Evolutionary conservation across 1,139 yeast genomes (phyloP).

Genomic region (Zygotorulaspora mrakii): DNA sequence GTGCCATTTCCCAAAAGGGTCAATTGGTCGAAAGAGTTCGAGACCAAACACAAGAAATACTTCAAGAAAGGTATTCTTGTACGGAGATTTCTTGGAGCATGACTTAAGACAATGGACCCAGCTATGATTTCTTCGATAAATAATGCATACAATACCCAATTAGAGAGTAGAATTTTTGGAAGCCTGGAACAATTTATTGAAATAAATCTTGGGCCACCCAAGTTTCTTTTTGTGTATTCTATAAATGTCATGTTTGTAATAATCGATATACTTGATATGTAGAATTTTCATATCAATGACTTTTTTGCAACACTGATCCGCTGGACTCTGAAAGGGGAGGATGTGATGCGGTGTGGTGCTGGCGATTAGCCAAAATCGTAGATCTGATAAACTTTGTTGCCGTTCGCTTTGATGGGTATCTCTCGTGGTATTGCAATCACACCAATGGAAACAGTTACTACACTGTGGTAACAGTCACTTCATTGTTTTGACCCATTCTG

Average conservation of each 20-base stretch:
- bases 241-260: not conserved
- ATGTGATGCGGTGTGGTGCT: not conserved
- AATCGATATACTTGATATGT: not conserved
- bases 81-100: not conserved
- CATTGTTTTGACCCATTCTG: not conserved
- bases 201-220: not conserved
- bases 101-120: conserved; percentile 1
- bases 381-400: not conserved
- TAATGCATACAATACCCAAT: conserved; percentile 1
- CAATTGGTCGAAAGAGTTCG: not conserved
- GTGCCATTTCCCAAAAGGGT: conserved; percentile 2
- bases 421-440: no score
- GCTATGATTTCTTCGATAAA: not conserved
- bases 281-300: not conserved
- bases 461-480: no score
- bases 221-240: no score
- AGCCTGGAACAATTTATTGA: conserved; percentile 1
- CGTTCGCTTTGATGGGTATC: no score
- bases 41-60: conserved; percentile 1
- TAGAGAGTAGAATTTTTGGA: not conserved
- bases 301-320: conserved; percentile 1
- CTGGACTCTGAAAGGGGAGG: not conserved
- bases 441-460: no score
- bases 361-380: not conserved
- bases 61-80: not conserved